phyloP scores from a whole-genome alignment of 169 alveolate genomes.

The Cryptosporidium viatorum region DNA sequence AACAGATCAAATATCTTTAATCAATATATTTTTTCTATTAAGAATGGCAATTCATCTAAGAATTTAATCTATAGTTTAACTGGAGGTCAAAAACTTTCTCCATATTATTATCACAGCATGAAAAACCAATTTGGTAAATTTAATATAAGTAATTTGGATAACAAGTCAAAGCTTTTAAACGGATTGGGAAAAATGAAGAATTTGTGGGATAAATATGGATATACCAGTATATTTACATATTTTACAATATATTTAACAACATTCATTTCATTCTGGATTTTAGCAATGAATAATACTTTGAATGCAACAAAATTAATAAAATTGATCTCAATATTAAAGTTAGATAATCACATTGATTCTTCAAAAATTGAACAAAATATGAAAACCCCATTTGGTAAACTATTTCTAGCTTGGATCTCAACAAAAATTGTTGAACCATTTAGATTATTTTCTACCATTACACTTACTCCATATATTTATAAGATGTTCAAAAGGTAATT shows the following conservation, averaged over 20 bases:
- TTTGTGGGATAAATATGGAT: conserved; percentile 33
- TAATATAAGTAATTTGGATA: neutral
- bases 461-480: conserved; percentile 52
- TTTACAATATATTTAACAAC: conserved; percentile 19
- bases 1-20: neutral
- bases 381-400: conserved; percentile 31
- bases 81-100: neutral
- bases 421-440: conserved; percentile 67
- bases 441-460: conserved; percentile 31
- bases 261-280: conserved; percentile 5
- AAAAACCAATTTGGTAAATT: neutral
- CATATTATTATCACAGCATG: neutral
- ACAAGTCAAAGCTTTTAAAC: neutral
- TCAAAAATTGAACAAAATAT: conserved; percentile 1
- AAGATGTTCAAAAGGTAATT: neutral
- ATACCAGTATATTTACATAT: conserved; percentile 23
- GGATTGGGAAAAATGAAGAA: neutral
- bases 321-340: conserved; percentile 6
- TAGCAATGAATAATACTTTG: neutral
- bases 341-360: conserved; percentile 15
- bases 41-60: neutral
- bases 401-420: conserved; percentile 50
- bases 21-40: neutral
- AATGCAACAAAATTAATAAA: conserved; percentile 2
- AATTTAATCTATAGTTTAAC: neutral